A percentile compares a stretch with the other conserved stretches of the same genome.
These are phyloP conservation scores for Flaveria floridana DNA, from an alignment of 140 eudicot genomes.

Conservation along the genomic window DNA sequence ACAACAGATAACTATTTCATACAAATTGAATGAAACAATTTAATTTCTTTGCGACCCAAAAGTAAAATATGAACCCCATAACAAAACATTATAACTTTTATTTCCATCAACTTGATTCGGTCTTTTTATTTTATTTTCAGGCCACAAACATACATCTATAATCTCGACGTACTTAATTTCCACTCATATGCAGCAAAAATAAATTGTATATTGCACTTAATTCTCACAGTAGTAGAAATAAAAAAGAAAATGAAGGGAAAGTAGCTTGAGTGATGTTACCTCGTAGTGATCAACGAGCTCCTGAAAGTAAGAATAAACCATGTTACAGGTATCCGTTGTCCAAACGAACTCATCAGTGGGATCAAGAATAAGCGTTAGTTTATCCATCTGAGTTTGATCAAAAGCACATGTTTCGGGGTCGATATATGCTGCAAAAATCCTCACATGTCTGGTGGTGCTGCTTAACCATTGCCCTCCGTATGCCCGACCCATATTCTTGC, in stretches of 20 bases:
- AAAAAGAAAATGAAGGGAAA: no score
- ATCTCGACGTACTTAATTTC: no score
- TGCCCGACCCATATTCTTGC: slow-evolving; percentile 68
- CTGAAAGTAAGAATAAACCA: slow-evolving; percentile 81
- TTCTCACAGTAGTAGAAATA: no score
- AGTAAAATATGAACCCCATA: no score
- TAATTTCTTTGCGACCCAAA: no score
- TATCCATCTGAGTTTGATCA: slow-evolving; percentile 86
- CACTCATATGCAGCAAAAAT: no score
- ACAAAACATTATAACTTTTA: no score
- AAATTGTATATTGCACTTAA: no score
- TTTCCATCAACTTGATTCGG: no score
- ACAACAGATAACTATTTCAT: background rate
- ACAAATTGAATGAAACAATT: no score
- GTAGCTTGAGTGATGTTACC: slow-evolving; percentile 31
- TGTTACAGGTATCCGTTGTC: slow-evolving; percentile 65
- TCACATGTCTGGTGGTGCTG: slow-evolving; percentile 68
- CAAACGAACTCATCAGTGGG: slow-evolving; percentile 83
- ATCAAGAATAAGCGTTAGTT: slow-evolving; percentile 79
- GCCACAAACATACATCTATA: no score
- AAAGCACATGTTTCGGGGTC: slow-evolving; percentile 77
- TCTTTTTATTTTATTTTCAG: no score
- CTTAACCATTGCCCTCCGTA: slow-evolving; percentile 92
- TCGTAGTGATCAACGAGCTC: slow-evolving; percentile 87
- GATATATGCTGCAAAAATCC: slow-evolving; percentile 84